Percentiles rank a stretch among this genome's conserved stretches.
phyloP scores from a whole-genome alignment of 2,329 filamentous ascomycete genomes.

The Fusarium sublunatum region DNA sequence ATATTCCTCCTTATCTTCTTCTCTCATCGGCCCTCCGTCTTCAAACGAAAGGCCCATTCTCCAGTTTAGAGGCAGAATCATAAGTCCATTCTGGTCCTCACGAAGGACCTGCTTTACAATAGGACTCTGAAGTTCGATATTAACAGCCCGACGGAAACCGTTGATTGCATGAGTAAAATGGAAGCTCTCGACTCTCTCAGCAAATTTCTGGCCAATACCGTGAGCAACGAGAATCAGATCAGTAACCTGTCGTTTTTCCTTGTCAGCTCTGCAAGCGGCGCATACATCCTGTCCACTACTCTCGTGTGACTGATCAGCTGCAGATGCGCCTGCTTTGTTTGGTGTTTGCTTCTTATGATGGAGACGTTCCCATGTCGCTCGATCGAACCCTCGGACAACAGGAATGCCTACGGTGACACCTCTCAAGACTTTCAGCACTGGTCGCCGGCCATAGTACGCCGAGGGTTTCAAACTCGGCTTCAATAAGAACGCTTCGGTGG shows the following conservation, averaged over 20 bases:
- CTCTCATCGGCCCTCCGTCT: slow-evolving; percentile 73
- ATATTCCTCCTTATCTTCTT: slow-evolving; percentile 64
- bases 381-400: slow-evolving; percentile 90
- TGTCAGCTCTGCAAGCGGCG: slow-evolving; percentile 71
- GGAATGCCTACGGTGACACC: slow-evolving; percentile 84
- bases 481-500: slow-evolving; percentile 80
- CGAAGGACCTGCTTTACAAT: slow-evolving; percentile 80
- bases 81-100: slow-evolving; percentile 84
- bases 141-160: slow-evolving; percentile 85
- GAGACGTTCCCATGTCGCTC: slow-evolving; percentile 77
- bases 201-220: slow-evolving; percentile 96
- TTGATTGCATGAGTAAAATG: slow-evolving; percentile 98
- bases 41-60: slow-evolving; percentile 88
- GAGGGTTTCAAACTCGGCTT: slow-evolving; percentile 89
- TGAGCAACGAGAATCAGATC: slow-evolving; percentile 93
- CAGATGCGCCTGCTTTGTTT: slow-evolving; percentile 45
- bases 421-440: slow-evolving; percentile 85
- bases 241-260: slow-evolving; percentile 76
- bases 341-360: slow-evolving; percentile 62
- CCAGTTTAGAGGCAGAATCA: slow-evolving; percentile 96
- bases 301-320: slow-evolving; percentile 47
- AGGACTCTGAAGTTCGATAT: slow-evolving; percentile 81
- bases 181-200: slow-evolving; percentile 93
- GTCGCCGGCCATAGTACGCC: slow-evolving; percentile 82
- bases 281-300: slow-evolving; percentile 54